Conservation (phyloP, 495 filamentous ascomycete species). For the Trypethelium eluteriae region DNA sequence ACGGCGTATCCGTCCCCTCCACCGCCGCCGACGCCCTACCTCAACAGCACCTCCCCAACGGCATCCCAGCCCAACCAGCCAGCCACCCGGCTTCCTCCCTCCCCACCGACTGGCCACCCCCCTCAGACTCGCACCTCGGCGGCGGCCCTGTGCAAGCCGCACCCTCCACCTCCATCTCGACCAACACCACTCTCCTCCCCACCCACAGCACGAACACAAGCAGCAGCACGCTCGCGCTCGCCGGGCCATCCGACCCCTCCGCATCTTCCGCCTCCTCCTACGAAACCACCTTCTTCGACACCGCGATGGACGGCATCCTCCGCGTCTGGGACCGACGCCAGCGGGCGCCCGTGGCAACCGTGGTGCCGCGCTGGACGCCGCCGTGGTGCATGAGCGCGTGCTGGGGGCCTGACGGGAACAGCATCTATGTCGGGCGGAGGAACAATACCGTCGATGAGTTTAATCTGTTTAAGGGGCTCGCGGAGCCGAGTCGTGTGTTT, state of each 20-base stretch:
- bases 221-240: slow-evolving; percentile 14
- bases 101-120: slow-evolving; percentile 7
- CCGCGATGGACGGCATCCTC: slow-evolving; percentile 80
- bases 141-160: not conserved
- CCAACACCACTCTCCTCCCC: slow-evolving; percentile 9
- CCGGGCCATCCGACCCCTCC: slow-evolving; percentile 16
- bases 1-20: slow-evolving; percentile 14
- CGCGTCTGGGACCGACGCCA: slow-evolving; percentile 85
- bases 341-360: slow-evolving; percentile 66
- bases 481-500: slow-evolving; percentile 68
- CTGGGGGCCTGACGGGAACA: slow-evolving; percentile 94
- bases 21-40: slow-evolving; percentile 16
- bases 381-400: slow-evolving; percentile 99
- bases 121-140: no score
- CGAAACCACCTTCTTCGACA: slow-evolving; percentile 73
- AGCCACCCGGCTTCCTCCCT: slow-evolving; percentile 14
- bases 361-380: slow-evolving; percentile 61
- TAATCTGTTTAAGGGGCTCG: slow-evolving; percentile 73
- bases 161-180: not conserved
- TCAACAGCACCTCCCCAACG: slow-evolving; percentile 22
- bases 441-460: slow-evolving; percentile 96
- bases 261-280: slow-evolving; percentile 27
- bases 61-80: not conserved
- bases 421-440: slow-evolving; percentile 82
- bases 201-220: slow-evolving; percentile 10